Percentiles rank a stretch among this genome's conserved stretches.
Conservation (phyloP, 2,329 filamentous ascomycete genomes). For the Beauveria scarabaeidicola region DNA sequence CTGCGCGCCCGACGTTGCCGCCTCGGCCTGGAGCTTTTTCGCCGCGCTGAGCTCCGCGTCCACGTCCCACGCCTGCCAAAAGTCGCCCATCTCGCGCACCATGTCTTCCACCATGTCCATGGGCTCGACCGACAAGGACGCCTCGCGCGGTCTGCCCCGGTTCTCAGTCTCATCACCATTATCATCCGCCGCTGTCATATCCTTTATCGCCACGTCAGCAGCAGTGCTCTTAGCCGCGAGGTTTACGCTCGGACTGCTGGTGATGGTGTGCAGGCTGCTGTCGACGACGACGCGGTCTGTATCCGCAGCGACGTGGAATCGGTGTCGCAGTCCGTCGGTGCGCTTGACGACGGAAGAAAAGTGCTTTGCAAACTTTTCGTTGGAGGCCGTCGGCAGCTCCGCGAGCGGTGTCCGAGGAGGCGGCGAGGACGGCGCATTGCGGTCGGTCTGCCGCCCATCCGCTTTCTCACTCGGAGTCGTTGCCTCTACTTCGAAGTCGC, state of each 20-base stretch:
- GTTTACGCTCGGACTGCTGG: neutral
- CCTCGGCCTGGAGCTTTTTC: constrained; percentile 15
- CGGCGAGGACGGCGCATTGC: constrained; percentile 28
- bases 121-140: constrained; percentile 20
- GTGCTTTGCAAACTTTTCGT: constrained; percentile 37
- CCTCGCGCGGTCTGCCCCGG: neutral
- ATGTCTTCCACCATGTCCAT: constrained; percentile 29
- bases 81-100: constrained; percentile 28
- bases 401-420: constrained; percentile 31
- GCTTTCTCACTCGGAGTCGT: neutral
- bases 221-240: neutral
- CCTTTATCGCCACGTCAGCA: constrained; percentile 8
- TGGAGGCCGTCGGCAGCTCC: constrained; percentile 26
- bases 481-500: constrained; percentile 15
- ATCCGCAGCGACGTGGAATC: constrained; percentile 20
- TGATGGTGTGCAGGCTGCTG: neutral
- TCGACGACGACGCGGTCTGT: constrained; percentile 16
- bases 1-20: constrained; percentile 12
- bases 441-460: neutral
- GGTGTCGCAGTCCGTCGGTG: constrained; percentile 21
- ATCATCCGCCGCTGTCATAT: neutral
- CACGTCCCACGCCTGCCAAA: constrained; percentile 27
- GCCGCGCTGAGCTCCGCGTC: constrained; percentile 27
- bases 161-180: neutral
- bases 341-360: constrained; percentile 37